Evolutionary conservation across 257 asterid genomes (phyloP), one percentile per base, ranked within the genome.

Genomic region (Cruciata laevipes): DNA sequence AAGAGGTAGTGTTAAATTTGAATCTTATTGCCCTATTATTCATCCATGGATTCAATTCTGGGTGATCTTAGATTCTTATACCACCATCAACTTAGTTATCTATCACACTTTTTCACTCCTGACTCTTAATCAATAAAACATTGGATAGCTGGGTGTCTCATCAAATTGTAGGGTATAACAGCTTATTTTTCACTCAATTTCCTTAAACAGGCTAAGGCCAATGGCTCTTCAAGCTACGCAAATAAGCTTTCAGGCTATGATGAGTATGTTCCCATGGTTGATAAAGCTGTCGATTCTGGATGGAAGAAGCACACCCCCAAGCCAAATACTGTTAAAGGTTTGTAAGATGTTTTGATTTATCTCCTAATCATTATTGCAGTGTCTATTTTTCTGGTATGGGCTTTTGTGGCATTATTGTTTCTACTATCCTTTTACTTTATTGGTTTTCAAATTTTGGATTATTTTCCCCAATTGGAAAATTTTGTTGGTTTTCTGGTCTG

Each of bases 201-300:
- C 66, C 68, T 10, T 66, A 37, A 61, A 20, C 90, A 94, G 98
- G 91, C 93, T 37, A 94, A 89, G 86, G 83, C 85, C 65, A 76
- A 80, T 69, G 96, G 96, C 78, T 70, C 81, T 51, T 74, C 88
- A 74, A 81, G 84, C 73, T 77, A 77, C 66, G 69, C 73, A 27
- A 79, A 80, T 70, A 82, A 76, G 66, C 82, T 81, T 74, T 74
- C 88, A 37, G 96, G 95, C 67, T 91, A 90, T 75, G 99, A 94
- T 53, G 99, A 94, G 76, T 94, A 87, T 81, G 96, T 94, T 67
- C 99, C 99, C 21, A 91, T 94, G 99, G 99, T 94, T 23, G 99
- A 94, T 83, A 94, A 94, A 83, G 96, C 93, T 61, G 99, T 94
- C 68, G 99, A 88, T 82, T 74, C 91, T 74, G 89, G 83, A 52